phyloP scores from a whole-genome alignment of 2,329 filamentous ascomycete species.

The Xylariaceae sp. region DNA sequence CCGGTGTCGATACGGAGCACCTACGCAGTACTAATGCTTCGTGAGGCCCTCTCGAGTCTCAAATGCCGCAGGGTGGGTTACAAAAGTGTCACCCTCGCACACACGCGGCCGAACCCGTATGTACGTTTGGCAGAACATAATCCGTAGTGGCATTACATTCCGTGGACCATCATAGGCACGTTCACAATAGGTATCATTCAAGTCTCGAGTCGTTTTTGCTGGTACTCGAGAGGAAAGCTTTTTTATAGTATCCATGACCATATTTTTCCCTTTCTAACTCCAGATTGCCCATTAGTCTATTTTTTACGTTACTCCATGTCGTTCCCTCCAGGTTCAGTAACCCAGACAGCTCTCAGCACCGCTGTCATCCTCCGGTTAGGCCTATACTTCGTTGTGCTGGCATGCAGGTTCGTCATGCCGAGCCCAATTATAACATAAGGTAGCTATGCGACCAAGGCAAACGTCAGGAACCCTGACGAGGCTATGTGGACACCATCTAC shows the following conservation, averaged over 20 bases:
- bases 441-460: background rate
- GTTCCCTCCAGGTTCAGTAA: background rate
- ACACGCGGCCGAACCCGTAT: too few species aligned
- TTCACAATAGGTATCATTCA: too few species aligned
- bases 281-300: slow-evolving; percentile 12
- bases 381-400: background rate
- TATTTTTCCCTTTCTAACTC: background rate
- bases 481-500: background rate
- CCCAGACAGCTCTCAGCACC: background rate
- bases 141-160: too few species aligned
- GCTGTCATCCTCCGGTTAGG: slow-evolving; percentile 1
- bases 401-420: background rate
- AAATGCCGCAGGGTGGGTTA: too few species aligned
- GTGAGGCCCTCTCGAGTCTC: too few species aligned
- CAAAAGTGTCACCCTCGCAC: too few species aligned
- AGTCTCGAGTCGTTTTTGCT: background rate
- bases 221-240: background rate
- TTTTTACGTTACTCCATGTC: background rate
- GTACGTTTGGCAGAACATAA: too few species aligned
- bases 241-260: slow-evolving; percentile 6
- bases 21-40: too few species aligned
- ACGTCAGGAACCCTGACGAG: background rate
- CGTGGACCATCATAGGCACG: too few species aligned
- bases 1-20: too few species aligned
- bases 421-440: background rate